phyloP scores from a whole-genome alignment of 257 asterid genomes.

The Leptodermis oblonga region DNA sequence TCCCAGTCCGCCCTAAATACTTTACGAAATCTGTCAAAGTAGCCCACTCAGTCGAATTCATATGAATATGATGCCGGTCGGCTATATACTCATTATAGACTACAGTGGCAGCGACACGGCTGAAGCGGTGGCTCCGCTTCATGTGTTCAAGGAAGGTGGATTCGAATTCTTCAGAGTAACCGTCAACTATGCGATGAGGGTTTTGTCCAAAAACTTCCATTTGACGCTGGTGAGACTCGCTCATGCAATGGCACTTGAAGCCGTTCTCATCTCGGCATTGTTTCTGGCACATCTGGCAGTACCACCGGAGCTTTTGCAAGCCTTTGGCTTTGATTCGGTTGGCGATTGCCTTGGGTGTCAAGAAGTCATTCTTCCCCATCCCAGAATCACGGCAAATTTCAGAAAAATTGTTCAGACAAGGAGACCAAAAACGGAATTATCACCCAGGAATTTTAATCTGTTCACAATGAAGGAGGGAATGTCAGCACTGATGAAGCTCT shows the following conservation, averaged over 20 bases:
- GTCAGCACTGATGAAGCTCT: constrained; percentile 5
- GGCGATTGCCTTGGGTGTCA: constrained; percentile 92
- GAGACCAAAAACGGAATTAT: not conserved
- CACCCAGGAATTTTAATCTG: not conserved
- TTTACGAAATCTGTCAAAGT: constrained; percentile 85
- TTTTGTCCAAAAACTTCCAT: constrained; percentile 92
- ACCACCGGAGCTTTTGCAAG: constrained; percentile 85
- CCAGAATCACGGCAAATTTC: not conserved
- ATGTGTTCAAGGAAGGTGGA: constrained; percentile 65
- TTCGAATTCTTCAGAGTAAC: constrained; percentile 85
- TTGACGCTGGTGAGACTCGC: constrained; percentile 93
- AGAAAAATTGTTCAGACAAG: not conserved
- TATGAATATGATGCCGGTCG: constrained; percentile 77
- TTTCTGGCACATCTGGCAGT: constrained; percentile 94
- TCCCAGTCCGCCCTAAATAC: constrained; percentile 74
- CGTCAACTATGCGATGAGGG: constrained; percentile 59
- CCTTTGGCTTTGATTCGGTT: constrained; percentile 84
- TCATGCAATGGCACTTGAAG: constrained; percentile 94
- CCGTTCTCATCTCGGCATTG: constrained; percentile 97
- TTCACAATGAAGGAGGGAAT: not conserved
- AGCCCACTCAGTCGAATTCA: constrained; percentile 93
- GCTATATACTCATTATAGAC: constrained; percentile 86
- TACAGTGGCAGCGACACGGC: constrained; percentile 93
- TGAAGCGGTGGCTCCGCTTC: constrained; percentile 83
- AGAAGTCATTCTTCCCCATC: constrained; percentile 85